phyloP scores from a whole-genome alignment of 179 eudicot genomes.

The Silene coronaria region DNA sequence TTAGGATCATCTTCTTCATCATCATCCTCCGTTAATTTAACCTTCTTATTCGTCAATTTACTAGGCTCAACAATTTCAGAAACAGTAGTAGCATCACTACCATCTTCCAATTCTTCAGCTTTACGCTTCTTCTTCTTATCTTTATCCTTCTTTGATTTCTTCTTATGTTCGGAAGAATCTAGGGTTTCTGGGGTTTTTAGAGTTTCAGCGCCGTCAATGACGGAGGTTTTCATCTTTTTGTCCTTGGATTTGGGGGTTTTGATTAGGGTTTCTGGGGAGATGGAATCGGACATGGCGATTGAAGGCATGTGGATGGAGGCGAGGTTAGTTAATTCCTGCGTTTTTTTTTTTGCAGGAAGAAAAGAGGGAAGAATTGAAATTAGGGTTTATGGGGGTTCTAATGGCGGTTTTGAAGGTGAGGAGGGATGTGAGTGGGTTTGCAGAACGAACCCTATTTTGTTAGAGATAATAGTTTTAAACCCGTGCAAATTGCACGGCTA shows the following conservation, averaged over 20 bases:
- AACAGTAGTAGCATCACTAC: constrained; percentile 44
- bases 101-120: constrained; percentile 31
- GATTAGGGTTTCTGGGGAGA: constrained; percentile 28
- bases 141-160: constrained; percentile 35
- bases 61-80: constrained; percentile 52
- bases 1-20: constrained; percentile 42
- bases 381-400: constrained; percentile 12
- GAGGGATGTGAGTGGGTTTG: not conserved
- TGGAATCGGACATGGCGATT: constrained; percentile 18
- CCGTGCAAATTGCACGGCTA: too few species aligned
- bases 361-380: not conserved
- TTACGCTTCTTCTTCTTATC: constrained; percentile 53
- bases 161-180: constrained; percentile 11
- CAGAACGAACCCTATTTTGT: not conserved
- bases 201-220: not conserved
- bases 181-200: constrained; percentile 4
- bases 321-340: constrained; percentile 1
- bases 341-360: not conserved
- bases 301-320: constrained; percentile 28
- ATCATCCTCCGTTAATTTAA: constrained; percentile 36
- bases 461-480: too few species aligned
- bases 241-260: constrained; percentile 25
- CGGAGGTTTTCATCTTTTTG: constrained; percentile 25
- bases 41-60: constrained; percentile 16
- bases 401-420: not conserved